Conservation (phyloP, 345 rosid genomes). For the Corymbia maculata region DNA sequence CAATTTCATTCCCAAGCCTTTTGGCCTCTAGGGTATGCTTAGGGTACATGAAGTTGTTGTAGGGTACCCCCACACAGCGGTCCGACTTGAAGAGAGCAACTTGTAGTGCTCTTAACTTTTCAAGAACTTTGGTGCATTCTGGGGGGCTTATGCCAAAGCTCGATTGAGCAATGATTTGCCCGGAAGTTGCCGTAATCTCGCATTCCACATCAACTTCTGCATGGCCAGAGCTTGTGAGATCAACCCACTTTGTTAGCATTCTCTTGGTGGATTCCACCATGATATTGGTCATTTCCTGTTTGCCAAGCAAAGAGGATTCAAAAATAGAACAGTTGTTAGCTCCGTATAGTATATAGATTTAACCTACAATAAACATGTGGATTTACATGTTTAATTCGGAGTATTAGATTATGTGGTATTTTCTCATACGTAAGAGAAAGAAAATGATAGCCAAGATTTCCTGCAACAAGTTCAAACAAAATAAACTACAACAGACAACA, state of each 20-base stretch:
- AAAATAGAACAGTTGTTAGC: neutral
- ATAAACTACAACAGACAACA: neutral
- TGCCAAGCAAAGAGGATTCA: neutral
- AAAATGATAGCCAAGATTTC: neutral
- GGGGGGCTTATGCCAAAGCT: constrained; percentile 71
- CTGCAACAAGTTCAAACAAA: neutral
- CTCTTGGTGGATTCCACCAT: constrained; percentile 73
- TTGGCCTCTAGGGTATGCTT: constrained; percentile 42
- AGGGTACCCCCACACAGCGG: constrained; percentile 85
- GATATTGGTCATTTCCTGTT: constrained; percentile 57
- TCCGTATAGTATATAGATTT: neutral
- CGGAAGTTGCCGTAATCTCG: constrained; percentile 56
- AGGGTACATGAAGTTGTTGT: constrained; percentile 36
- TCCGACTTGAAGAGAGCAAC: constrained; percentile 55
- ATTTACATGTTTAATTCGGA: neutral
- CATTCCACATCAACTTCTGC: constrained; percentile 62
- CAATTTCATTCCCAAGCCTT: constrained; percentile 65
- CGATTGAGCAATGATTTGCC: constrained; percentile 77
- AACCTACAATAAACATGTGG: neutral
- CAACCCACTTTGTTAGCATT: constrained; percentile 60
- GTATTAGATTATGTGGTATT: neutral
- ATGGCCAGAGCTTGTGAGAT: constrained; percentile 31
- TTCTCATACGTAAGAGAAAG: neutral
- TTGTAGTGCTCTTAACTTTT: constrained; percentile 69
- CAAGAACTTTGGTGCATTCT: constrained; percentile 41